Evolutionary conservation across 148 eudicot genomes (phyloP).

Genomic region (Fagopyrum homotropicum): DNA sequence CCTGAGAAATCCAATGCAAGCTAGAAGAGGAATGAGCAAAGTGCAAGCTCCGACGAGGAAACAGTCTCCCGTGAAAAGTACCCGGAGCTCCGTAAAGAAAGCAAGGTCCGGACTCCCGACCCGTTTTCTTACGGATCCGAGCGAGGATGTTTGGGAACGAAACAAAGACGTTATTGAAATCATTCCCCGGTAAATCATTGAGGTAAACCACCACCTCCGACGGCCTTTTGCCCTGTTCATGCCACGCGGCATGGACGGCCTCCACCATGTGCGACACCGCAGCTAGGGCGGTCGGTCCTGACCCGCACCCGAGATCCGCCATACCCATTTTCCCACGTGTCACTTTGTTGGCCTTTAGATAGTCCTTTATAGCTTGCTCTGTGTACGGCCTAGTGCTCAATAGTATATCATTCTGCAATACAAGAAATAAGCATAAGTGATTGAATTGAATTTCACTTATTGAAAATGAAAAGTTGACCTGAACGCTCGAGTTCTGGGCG

Average conservation of each 20-base stretch:
- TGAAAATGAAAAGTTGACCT: conserved; percentile 20
- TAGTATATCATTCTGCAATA: conserved; percentile 41
- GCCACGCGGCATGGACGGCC: conserved; percentile 4
- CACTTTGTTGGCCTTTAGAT: conserved; percentile 12
- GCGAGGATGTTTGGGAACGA: conserved; percentile 26
- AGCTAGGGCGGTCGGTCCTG: conserved; percentile 47
- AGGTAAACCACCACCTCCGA: conserved; percentile 45
- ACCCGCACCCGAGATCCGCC: conserved; percentile 71
- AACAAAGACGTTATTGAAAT: conserved; percentile 47
- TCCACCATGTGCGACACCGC: conserved; percentile 28
- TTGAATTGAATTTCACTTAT: too few species aligned
- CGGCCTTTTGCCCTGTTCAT: neutral
- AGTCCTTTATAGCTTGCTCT: conserved; percentile 32
- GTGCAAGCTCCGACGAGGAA: conserved; percentile 40
- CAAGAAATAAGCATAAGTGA: neutral
- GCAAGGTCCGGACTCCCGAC: conserved; percentile 25
- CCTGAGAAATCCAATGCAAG: conserved; percentile 85
- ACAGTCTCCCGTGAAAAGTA: conserved; percentile 56
- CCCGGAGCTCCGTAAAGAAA: conserved; percentile 47
- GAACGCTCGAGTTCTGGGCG: conserved; percentile 47
- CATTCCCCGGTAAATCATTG: conserved; percentile 67
- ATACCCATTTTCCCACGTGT: conserved; percentile 27
- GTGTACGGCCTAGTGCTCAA: conserved; percentile 29
- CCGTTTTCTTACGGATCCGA: conserved; percentile 25
- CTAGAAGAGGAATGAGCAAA: conserved; percentile 76